phyloP scores from a whole-genome alignment of 2,329 filamentous ascomycete species.

The Verticillium isaacii region DNA sequence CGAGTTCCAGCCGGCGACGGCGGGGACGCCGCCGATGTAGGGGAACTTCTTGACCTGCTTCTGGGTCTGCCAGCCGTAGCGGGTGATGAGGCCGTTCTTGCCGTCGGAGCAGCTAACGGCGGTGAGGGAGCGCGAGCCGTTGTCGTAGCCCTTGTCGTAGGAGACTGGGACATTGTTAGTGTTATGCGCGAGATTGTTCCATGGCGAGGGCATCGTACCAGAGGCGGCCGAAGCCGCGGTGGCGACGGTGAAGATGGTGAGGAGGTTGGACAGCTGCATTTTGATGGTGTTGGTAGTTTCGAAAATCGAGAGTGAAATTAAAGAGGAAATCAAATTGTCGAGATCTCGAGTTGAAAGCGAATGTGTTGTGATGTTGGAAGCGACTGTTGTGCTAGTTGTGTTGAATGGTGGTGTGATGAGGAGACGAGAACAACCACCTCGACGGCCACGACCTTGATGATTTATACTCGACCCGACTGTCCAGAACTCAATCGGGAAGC shows the following conservation, averaged over 20 bases:
- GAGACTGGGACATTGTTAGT: slow-evolving; percentile 43
- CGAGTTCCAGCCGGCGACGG: slow-evolving; percentile 51
- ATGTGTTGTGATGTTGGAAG: background rate
- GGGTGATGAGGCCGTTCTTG: slow-evolving; percentile 58
- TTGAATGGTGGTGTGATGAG: background rate
- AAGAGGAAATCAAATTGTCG: background rate
- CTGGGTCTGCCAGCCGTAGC: slow-evolving; percentile 54
- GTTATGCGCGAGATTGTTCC: background rate
- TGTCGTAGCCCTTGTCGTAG: slow-evolving; percentile 70
- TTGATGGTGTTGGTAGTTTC: slow-evolving; percentile 19
- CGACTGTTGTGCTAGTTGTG: background rate
- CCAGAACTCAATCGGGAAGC: background rate
- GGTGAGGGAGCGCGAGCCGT: slow-evolving; percentile 47
- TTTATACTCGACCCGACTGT: background rate
- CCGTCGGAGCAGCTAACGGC: slow-evolving; percentile 65
- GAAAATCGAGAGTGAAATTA: background rate
- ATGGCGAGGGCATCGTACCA: slow-evolving; percentile 16
- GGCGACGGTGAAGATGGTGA: slow-evolving; percentile 33
- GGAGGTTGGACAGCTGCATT: slow-evolving; percentile 38
- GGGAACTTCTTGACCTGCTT: slow-evolving; percentile 46
- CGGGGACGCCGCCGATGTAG: slow-evolving; percentile 48
- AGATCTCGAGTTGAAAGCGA: too few relatives aligned
- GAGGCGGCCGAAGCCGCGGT: slow-evolving; percentile 28
- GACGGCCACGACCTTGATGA: background rate
- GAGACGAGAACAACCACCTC: background rate